Conservation (phyloP, 139 green algal genomes). For the Chlorella sp. region DNA sequence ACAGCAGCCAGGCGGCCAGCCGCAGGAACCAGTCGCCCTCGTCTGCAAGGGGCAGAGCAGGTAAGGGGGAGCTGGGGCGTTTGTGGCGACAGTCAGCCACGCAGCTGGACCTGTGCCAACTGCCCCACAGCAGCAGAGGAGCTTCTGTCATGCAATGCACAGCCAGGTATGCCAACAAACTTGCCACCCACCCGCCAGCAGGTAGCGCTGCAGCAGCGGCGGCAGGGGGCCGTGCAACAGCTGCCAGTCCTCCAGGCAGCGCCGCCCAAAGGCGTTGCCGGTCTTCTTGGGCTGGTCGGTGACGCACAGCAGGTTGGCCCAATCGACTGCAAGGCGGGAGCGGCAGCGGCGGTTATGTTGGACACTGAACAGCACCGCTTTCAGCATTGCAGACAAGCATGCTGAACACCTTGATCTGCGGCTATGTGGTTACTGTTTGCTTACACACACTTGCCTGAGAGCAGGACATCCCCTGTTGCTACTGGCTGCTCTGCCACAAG, state of each 20-base stretch:
- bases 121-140: too few relatives aligned
- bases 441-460: constrained; percentile 16
- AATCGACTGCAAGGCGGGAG: constrained; percentile 32
- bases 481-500: constrained; percentile 29
- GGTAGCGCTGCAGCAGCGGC: constrained; percentile 42
- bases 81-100: too few relatives aligned
- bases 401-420: too few relatives aligned
- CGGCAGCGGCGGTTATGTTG: background rate
- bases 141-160: too few relatives aligned
- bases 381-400: too few relatives aligned
- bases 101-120: too few relatives aligned
- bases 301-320: constrained; percentile 47
- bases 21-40: constrained; percentile 49
- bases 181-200: constrained; percentile 34
- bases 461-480: background rate
- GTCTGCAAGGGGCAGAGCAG: background rate
- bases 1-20: constrained; percentile 56
- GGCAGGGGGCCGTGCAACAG: constrained; percentile 50
- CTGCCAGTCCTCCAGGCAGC: constrained; percentile 51
- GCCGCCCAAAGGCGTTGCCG: constrained; percentile 37
- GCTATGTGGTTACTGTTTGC: too few relatives aligned
- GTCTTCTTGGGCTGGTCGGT: constrained; percentile 43
- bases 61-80: too few relatives aligned
- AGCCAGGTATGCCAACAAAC: background rate
- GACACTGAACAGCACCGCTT: too few relatives aligned